Evolutionary conservation across 257 asterid genomes (phyloP), one percentile per base, ranked within the genome.

Genomic region (Salvia hispanica): DNA sequence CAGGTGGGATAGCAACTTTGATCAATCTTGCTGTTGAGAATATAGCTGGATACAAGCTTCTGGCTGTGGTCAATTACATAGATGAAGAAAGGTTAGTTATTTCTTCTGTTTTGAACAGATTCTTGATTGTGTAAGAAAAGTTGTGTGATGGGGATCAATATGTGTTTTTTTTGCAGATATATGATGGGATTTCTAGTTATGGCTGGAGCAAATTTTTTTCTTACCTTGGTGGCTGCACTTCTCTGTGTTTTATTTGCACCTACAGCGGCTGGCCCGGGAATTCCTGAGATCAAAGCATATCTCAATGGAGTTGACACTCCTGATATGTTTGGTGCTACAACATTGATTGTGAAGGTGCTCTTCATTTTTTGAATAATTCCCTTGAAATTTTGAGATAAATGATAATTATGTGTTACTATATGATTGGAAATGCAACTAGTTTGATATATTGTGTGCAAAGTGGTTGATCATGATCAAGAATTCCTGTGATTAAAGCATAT

Each of bases 211-310:
- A 92, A 92, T 76, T 83, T 92, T 67, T 60, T 83, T 34, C 78
- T 92, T 21, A 85, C 96, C 1, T 62, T 83, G 45, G 82, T 82
- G 3, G 95, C 98, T 66, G 81, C 98, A 4, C 69, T 84, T 56
- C 89, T 92, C 34, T 80, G 90, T 62, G 92, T 89, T 21, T 84
- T 70, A 65, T 92, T 89, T 66, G 98, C 98, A 50, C 98, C 98
- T 6, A 89, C 92, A 13, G 98, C 98, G 37, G 95, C 98, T 12
- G 98, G 98, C 42, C 96, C 98, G 28, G 98, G 98, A 53, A 88
- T 89, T 67, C 95, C 96, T 44, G 95, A 89, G 73, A 92, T 89
- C 54, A 92, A 92, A 79, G 98, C 98, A 66, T 92, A 87, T 81
- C 86, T 92, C 13, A 92, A 89, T 77, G 98, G 98, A 68, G 85